Percentiles rank a stretch among this genome's conserved stretches.
Conservation (phyloP, 2,329 filamentous ascomycete species). For the Xylaria sp. region DNA sequence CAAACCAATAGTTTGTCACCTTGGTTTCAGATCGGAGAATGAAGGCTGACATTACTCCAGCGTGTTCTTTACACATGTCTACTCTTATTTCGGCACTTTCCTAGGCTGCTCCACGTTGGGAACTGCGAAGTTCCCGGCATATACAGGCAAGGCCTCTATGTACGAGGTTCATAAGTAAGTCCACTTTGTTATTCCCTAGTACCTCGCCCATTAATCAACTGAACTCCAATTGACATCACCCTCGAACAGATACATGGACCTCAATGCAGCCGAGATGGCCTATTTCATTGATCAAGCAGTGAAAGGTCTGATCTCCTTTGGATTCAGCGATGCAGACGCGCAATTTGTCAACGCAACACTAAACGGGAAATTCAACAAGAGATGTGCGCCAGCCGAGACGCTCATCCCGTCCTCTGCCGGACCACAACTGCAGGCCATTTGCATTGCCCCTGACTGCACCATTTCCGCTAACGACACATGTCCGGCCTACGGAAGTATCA, state of each 20-base stretch:
- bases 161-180: constrained; percentile 3
- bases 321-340: constrained; percentile 3
- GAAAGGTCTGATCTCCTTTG: not conserved
- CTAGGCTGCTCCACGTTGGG: constrained; percentile 4
- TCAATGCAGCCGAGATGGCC: constrained; percentile 1
- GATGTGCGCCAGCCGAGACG: constrained; percentile 4
- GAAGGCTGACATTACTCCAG: not conserved
- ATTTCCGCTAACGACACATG: constrained; percentile 5
- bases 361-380: not conserved
- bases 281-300: constrained; percentile 8
- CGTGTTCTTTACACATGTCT: constrained; percentile 10
- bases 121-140: not conserved
- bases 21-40: not conserved
- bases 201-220: not conserved
- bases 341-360: constrained; percentile 5
- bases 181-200: too few species aligned
- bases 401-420: not conserved
- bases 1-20: not conserved
- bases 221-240: not conserved
- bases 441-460: not conserved
- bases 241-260: constrained; percentile 1
- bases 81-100: constrained; percentile 8
- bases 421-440: constrained; percentile 6
- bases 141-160: not conserved
- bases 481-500: not conserved